Conservation (phyloP, 139 green algal species). For the Desmodesmus armatus region DNA sequence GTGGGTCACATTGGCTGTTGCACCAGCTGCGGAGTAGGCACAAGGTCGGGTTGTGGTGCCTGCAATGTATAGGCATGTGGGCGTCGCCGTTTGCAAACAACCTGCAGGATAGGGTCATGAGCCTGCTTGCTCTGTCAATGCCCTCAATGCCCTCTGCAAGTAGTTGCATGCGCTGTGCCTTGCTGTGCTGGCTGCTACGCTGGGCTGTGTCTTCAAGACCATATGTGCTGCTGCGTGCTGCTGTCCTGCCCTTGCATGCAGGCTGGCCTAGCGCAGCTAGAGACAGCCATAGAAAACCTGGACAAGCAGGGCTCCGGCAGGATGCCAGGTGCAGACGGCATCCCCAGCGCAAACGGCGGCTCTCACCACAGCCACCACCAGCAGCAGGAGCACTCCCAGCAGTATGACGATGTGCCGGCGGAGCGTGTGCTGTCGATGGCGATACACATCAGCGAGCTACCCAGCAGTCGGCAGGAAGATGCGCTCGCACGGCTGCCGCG, state of each 20-base stretch:
- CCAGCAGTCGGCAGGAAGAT: slow-evolving; percentile 24
- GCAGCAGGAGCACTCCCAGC: neutral
- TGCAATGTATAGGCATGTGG: too few species aligned
- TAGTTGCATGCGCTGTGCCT: neutral
- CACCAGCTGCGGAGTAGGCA: neutral
- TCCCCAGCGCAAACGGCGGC: neutral
- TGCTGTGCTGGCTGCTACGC: too few species aligned
- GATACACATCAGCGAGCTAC: slow-evolving; percentile 50
- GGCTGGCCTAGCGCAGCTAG: slow-evolving; percentile 51
- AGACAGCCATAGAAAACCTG: slow-evolving; percentile 51
- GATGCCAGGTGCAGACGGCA: neutral
- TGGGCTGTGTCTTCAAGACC: too few species aligned
- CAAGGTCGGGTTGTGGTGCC: neutral
- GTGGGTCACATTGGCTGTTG: neutral
- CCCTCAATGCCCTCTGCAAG: neutral
- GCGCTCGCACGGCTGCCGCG: slow-evolving; percentile 35
- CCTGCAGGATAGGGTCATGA: too few species aligned
- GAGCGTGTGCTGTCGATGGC: slow-evolving; percentile 35
- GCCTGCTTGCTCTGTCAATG: too few species aligned
- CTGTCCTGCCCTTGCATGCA: too few species aligned
- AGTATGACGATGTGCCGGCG: neutral
- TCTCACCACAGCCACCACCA: neutral
- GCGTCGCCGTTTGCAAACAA: too few species aligned
- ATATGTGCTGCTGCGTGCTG: neutral
- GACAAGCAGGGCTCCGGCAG: too few species aligned